A percentile compares a stretch with the other conserved stretches of the same genome.
phyloP scores from a whole-genome alignment of 495 filamentous ascomycete genomes.

The Pseudevernia furfuracea region DNA sequence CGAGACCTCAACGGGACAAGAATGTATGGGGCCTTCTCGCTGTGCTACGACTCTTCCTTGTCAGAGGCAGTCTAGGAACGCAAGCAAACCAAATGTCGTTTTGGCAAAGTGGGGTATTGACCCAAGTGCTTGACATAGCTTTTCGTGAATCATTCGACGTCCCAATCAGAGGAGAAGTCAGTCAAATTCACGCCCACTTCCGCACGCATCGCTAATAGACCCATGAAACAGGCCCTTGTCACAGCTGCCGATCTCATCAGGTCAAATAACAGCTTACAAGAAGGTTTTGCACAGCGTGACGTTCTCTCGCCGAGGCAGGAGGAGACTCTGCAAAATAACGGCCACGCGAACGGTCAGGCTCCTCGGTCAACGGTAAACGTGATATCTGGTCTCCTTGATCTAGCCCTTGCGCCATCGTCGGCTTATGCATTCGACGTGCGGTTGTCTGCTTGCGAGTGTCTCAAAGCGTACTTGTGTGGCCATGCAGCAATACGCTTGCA shows the following conservation, averaged over 20 bases:
- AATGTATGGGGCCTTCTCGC: slow-evolving; percentile 87
- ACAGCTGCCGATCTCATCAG: slow-evolving; percentile 85
- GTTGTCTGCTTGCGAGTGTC: slow-evolving; percentile 76
- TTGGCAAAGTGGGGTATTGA: slow-evolving; percentile 71
- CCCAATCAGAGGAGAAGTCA: slow-evolving; percentile 72
- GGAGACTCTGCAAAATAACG: slow-evolving; percentile 39
- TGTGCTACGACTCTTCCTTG: slow-evolving; percentile 77
- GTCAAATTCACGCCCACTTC: slow-evolving; percentile 23
- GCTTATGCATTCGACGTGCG: slow-evolving; percentile 68
- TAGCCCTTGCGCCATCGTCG: slow-evolving; percentile 60
- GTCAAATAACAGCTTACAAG: slow-evolving; percentile 72
- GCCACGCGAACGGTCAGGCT: slow-evolving; percentile 41
- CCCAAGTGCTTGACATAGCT: slow-evolving; percentile 72
- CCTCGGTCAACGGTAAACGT: slow-evolving; percentile 62
- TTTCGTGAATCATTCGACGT: slow-evolving; percentile 71
- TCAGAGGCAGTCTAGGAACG: slow-evolving; percentile 70
- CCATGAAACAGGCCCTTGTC: slow-evolving; percentile 53
- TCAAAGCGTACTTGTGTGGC: slow-evolving; percentile 82
- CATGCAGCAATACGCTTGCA: slow-evolving; percentile 72
- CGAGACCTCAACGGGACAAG: slow-evolving; percentile 69
- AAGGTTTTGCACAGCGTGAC: slow-evolving; percentile 76
- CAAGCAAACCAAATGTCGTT: slow-evolving; percentile 79
- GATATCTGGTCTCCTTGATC: slow-evolving; percentile 87
- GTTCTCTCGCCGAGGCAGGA: slow-evolving; percentile 51
- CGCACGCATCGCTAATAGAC: slow-evolving; percentile 8